Percentiles rank a stretch among this genome's conserved stretches.
These are phyloP conservation scores for Jaminaea rosea DNA, from an alignment of 1,284 basidiomycete species.

Conservation along the genomic window DNA sequence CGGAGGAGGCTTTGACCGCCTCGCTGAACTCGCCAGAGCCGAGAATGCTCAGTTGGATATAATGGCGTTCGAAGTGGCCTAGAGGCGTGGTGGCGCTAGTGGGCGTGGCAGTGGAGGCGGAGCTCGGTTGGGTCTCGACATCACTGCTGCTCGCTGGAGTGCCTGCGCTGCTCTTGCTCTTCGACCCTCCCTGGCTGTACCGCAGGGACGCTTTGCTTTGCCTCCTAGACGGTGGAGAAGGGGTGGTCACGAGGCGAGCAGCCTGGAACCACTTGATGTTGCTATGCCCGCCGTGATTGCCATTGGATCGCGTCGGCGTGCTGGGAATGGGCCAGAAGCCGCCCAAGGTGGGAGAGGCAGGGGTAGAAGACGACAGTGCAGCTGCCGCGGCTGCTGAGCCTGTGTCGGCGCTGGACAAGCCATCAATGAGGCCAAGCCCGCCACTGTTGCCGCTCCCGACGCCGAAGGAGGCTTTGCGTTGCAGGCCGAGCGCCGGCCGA, in stretches of 20 bases:
- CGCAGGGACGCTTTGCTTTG: conserved; percentile 2
- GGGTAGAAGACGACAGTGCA: too few species aligned
- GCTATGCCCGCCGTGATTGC: background rate
- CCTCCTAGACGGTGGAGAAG: conserved; percentile 25
- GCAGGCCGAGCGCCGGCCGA: conserved; percentile 5
- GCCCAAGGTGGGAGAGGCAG: conserved; percentile 22
- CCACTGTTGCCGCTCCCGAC: too few species aligned
- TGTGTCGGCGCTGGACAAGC: too few species aligned
- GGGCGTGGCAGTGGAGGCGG: background rate
- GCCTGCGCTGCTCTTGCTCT: too few species aligned
- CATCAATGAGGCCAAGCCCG: conserved; percentile 14
- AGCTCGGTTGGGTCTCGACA: too few species aligned
- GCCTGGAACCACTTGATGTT: conserved; percentile 43
- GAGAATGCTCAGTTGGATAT: conserved; percentile 69
- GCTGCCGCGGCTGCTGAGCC: too few species aligned
- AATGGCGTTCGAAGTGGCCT: conserved; percentile 49
- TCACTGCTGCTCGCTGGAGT: too few species aligned
- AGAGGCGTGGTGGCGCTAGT: too few species aligned
- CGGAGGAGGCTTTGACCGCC: conserved; percentile 77
- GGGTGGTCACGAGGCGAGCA: conserved; percentile 33
- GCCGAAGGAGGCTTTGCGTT: conserved; percentile 12
- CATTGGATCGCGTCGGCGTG: conserved; percentile 37
- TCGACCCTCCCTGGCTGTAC: background rate
- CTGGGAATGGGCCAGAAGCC: conserved; percentile 23
- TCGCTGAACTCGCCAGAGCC: conserved; percentile 91